Evolutionary conservation across 495 filamentous ascomycete species (phyloP).

Genomic region (Xylaria grammica): DNA sequence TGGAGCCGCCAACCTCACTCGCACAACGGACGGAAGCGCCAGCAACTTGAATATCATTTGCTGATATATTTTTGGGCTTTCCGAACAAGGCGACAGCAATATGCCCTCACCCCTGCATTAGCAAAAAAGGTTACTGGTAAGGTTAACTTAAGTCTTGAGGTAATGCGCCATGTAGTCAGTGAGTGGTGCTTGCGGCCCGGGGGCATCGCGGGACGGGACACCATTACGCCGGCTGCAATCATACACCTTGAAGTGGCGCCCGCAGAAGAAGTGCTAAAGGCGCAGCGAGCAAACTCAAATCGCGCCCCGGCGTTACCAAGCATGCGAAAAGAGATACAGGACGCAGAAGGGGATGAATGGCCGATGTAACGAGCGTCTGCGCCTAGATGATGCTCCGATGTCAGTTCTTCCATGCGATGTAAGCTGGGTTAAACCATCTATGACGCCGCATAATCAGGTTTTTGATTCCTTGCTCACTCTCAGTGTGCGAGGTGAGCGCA

Average conservation of each 20-base stretch:
- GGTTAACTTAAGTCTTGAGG: neutral
- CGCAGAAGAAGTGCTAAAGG: neutral
- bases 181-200: neutral
- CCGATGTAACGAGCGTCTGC: neutral
- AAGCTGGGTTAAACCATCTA: neutral
- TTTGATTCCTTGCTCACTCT: neutral
- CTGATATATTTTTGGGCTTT: neutral
- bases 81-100: neutral
- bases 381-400: neutral
- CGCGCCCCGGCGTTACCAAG: neutral
- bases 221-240: constrained; percentile 5
- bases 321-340: neutral
- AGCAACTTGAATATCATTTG: neutral
- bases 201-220: neutral
- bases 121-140: neutral
- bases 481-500: neutral
- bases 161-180: neutral
- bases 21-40: too few relatives aligned
- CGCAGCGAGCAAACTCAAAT: neutral
- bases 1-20: neutral
- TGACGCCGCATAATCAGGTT: neutral
- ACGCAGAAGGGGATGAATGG: neutral
- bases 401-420: neutral
- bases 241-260: constrained; percentile 4
- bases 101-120: too few relatives aligned